Evolutionary conservation across 805 yeast species (phyloP), one percentile per base, ranked within the genome.

Genomic region (Torulaspora gathmanii): DNA sequence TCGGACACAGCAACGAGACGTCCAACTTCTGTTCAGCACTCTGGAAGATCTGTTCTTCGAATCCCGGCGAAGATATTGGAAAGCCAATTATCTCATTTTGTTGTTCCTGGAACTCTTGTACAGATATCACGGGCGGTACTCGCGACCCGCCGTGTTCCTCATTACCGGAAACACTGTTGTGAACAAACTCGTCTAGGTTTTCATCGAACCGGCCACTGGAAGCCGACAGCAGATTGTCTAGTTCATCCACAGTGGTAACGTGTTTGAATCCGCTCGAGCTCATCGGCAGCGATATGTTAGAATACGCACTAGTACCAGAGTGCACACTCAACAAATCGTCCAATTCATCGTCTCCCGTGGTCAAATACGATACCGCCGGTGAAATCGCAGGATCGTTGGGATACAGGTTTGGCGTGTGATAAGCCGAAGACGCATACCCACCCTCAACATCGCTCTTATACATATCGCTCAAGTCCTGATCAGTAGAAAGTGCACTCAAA

Each of bases 301-400:
- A 53, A 11, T 53, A 52, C 17, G 46, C 50, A 27, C 54, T 55
- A 22, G 51, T 54, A 6, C 46, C 55, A 2, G 66, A 61, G 29
- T 58, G 54, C 7, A 63, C 58, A 50, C 65, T 60, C 37, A 58
- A 31, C 9, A 58, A 34, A 40, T 63, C 68, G 38, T 61, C 66
- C 30, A 55, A 44, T 34, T 62, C 63, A 4, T 51, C 57, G 30
- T 60, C 63, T 9, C 55, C 53, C 10, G 57, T 51, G 16, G 60
- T 52, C 27, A 59, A 35, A 37, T 52, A 46, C 7, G 64, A 58
- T 30, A 52, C 35, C 15, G 58, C 55, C 2, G 68, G 66, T 2
- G 67, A 62, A 7, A 55, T 43, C 3, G 61, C 56, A 23, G 56
- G 45, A 31, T 58, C 60, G 13, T 48, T 53, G 7, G 58, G 51